A percentile compares a stretch with the other conserved stretches of the same genome.
phyloP scores from a whole-genome alignment of 169 alveolate genomes.

The Plasmodium coatneyi region DNA sequence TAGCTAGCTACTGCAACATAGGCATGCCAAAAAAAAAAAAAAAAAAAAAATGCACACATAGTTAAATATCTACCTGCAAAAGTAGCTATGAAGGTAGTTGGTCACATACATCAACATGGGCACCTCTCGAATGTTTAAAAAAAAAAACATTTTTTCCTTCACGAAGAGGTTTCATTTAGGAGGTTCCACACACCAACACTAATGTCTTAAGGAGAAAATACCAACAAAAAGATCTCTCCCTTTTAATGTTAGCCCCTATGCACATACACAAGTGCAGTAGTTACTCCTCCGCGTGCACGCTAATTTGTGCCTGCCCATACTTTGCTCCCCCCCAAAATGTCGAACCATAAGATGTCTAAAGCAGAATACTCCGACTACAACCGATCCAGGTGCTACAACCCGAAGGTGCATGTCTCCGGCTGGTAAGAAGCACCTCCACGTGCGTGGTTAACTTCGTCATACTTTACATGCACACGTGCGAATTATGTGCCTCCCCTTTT shows the following conservation, averaged over 20 bases:
- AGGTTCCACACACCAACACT: not conserved
- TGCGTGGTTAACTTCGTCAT: not conserved
- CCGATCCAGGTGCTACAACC: conserved; percentile 45
- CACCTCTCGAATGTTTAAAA: not conserved
- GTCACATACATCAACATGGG: not conserved
- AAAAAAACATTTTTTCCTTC: not conserved
- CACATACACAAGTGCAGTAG: not conserved
- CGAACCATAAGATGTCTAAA: not conserved
- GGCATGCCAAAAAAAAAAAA: not conserved
- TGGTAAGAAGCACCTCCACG: conserved; percentile 14
- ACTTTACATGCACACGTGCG: not conserved
- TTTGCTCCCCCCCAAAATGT: conserved; percentile 2
- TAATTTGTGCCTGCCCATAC: not conserved
- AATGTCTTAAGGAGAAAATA: not conserved
- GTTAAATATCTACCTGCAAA: not conserved
- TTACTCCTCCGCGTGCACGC: not conserved
- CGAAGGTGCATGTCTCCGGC: conserved; percentile 71
- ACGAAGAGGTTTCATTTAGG: not conserved
- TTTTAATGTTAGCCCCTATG: not conserved
- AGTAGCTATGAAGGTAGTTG: not conserved
- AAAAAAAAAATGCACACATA: not conserved
- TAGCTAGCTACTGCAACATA: not conserved
- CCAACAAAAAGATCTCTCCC: not conserved
- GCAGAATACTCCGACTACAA: conserved; percentile 4
- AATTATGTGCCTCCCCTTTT: not conserved